Evolutionary conservation across 768 basidiomycete genomes (phyloP), one percentile per base, ranked within the genome.

Genomic region (Daedalea quercina): DNA sequence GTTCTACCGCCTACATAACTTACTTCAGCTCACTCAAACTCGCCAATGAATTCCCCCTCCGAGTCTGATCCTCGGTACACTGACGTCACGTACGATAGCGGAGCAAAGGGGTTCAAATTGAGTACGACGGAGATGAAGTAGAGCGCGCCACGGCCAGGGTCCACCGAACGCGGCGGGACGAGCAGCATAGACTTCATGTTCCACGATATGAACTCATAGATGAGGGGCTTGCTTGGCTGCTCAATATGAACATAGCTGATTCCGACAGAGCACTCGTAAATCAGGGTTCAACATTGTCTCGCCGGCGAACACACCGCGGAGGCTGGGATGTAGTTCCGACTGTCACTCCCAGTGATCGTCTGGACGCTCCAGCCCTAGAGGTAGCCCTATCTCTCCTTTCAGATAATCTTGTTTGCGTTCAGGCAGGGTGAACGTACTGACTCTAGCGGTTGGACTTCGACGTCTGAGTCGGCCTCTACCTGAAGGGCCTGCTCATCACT

Each of bases 91-190:
- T 74, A 75, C 1, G 73, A 74, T 2, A 77, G 58, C 9, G 76
- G 76, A 1, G 73, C 64, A 47, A 77, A 75, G 2, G 76, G 77
- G 52, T 74, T 73, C 17, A 77, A 65, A 52, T 76, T 73, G 26
- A 78, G 65, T 3, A 67, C 59, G 1, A 73, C 72, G 4, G 70
- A 64, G 31, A 78, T 71, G n/a, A 69, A 69, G 51, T 76, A 76
- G 15, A 73, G 47, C 1, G 75, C 72, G 4, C 57, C 52, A 31
- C 61, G 62, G 17, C 63, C 65, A 17, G 53, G 57, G 13, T 60
- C 44, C 12, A 59, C 52, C 2, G 59, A 56, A 11, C 52, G 44
- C 31, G 70, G 72, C 1, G 73, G 74, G 50, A 74, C 60, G 7
- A 76, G 60, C 22, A 71, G 60, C 65, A 73, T 72, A 11, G 66